These are phyloP conservation scores for Trichoderma gracile DNA, from an alignment of 2,329 filamentous ascomycete genomes.

Conservation along the genomic window DNA sequence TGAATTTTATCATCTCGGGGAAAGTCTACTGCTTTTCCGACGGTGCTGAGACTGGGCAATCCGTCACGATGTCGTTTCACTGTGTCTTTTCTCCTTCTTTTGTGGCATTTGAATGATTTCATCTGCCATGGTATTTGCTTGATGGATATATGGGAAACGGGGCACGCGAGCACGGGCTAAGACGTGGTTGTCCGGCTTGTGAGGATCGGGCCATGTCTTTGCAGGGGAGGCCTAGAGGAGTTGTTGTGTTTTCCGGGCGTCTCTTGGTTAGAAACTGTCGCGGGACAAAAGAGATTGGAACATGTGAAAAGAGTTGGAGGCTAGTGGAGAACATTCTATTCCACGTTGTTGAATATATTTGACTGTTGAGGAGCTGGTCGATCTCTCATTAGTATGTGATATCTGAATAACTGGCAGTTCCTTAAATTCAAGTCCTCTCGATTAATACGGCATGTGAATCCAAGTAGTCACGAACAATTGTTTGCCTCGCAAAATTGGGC, in stretches of 20 bases:
- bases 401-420: not conserved
- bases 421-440: too few relatives aligned
- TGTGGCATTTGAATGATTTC: not conserved
- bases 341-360: not conserved
- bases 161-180: not conserved
- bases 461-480: too few relatives aligned
- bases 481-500: too few relatives aligned
- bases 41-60: not conserved
- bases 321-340: not conserved
- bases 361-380: not conserved
- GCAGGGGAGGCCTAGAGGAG: not conserved
- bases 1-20: not conserved
- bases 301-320: not conserved
- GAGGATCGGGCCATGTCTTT: not conserved
- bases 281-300: not conserved
- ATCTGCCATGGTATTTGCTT: not conserved
- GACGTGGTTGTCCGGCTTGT: not conserved
- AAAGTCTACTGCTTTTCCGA: not conserved
- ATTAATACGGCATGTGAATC: too few relatives aligned
- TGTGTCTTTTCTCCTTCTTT: not conserved
- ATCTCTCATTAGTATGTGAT: not conserved
- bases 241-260: not conserved
- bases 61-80: not conserved
- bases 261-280: constrained; percentile 1
- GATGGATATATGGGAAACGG: not conserved